Evolutionary conservation across 1,139 yeast genomes (phyloP).

Genomic region (Petasospora rhodanensis): DNA sequence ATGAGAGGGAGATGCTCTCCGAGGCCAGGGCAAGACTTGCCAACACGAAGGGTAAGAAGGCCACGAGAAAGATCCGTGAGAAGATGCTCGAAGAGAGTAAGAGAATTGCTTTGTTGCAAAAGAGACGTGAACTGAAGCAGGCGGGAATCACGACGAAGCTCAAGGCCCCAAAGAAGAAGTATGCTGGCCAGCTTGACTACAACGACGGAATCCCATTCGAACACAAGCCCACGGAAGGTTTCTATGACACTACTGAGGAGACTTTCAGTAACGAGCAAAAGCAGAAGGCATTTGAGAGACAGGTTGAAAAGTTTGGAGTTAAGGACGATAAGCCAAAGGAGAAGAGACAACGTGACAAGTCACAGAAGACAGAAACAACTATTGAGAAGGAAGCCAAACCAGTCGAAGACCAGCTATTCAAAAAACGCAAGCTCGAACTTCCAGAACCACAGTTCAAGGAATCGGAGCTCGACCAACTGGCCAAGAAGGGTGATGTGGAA

Average conservation of each 20-base stretch:
- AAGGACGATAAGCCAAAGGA: constrained; percentile 31
- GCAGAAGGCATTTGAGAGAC: constrained; percentile 39
- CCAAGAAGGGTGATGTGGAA: constrained; percentile 26
- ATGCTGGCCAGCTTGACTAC: constrained; percentile 69
- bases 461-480: constrained; percentile 31
- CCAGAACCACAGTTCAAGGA: constrained; percentile 46
- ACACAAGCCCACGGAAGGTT: constrained; percentile 63
- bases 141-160: constrained; percentile 67
- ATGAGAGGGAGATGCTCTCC: constrained; percentile 85
- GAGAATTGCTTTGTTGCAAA: constrained; percentile 72
- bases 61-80: constrained; percentile 86
- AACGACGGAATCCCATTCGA: constrained; percentile 82
- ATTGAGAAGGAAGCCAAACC: constrained; percentile 22
- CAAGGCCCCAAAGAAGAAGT: constrained; percentile 41
- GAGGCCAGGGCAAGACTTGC: constrained; percentile 92
- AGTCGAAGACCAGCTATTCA: constrained; percentile 37
- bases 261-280: constrained; percentile 36
- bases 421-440: constrained; percentile 51
- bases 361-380: constrained; percentile 19
- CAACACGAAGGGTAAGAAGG: constrained; percentile 93
- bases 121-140: constrained; percentile 77
- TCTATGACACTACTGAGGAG: constrained; percentile 67
- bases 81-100: constrained; percentile 71
- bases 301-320: constrained; percentile 48
- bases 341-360: constrained; percentile 19